Base-by-base conservation (phyloP, 768 basidiomycete species). In the Agrocybe chaxingu region DNA sequence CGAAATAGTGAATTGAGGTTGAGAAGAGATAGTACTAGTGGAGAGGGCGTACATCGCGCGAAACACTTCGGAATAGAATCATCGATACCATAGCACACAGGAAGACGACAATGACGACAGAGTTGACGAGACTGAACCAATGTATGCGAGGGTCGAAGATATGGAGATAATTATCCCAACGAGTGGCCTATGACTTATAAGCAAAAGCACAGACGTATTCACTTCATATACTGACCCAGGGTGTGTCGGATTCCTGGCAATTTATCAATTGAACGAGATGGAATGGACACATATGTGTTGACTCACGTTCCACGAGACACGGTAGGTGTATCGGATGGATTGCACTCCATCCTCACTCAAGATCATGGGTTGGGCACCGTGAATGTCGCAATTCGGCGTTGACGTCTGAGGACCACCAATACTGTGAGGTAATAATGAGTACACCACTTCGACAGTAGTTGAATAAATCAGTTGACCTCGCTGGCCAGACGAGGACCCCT, bases 161-260 rank as follows among this genome's bases (percentile, higher is more conserved):
- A 59, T 93, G 92, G 13, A 98, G 81, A 64, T 98, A 98, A 60
- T 87, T 88, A 64, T 98, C 96, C 95, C 96, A 98, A 45, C 96
- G 78, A 3, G 94, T 91, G 4, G 93, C 95, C 92, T 92, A 69
- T 11, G 48, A 36, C 48, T 35, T 42, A 50, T n/a, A 4, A 36
- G 54, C 7, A 41, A 24, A 52, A 8, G 37, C 7, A 34, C 35
- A 42, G 16, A 24, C 7, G 16, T 35, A 13, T 1, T 29, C 11
- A 38, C 16, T 10, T 12, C 29, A 29, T 42, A 10, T 29, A 57
- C 64, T 47, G 66, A 85, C 87, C 90, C 90, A 93, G 46, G 88
- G 87, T 8, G 89, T 91, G 53, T 85, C 81, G 24, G 92, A 95
- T 79, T 85, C 77, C 90, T 92, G 54, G 31, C 50, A 40, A 47